These are phyloP conservation scores for Chrysanthemum makinoi DNA, from an alignment of 129 eudicot genomes.

Conservation along the genomic window DNA sequence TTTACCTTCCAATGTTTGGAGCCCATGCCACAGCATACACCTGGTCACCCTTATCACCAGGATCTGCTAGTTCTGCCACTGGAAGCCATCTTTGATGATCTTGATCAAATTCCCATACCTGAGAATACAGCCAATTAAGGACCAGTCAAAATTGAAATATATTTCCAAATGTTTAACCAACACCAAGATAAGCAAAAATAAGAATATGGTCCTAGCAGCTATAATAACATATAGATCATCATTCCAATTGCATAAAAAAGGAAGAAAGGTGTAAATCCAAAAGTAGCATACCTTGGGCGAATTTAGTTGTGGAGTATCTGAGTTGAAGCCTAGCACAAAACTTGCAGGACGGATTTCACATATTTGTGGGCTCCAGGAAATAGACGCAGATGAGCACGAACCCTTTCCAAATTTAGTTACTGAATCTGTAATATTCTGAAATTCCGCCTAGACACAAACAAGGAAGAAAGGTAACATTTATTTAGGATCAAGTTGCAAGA, in stretches of 20 bases:
- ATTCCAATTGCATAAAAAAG: slow-evolving; percentile 14
- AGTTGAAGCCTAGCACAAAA: slow-evolving; percentile 74
- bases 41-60: slow-evolving; percentile 60
- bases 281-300: slow-evolving; percentile 66
- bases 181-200: slow-evolving; percentile 16
- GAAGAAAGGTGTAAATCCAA: slow-evolving; percentile 4
- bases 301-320: slow-evolving; percentile 62
- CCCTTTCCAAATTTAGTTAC: slow-evolving; percentile 64
- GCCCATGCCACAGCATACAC: slow-evolving; percentile 89
- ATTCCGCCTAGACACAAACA: slow-evolving; percentile 66
- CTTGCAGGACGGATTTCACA: slow-evolving; percentile 66
- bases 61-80: slow-evolving; percentile 87
- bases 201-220: neutral
- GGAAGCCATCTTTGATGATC: slow-evolving; percentile 99
- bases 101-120: slow-evolving; percentile 98
- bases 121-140: slow-evolving; percentile 18
- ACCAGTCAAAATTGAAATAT: too few relatives aligned
- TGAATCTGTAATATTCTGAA: slow-evolving; percentile 80
- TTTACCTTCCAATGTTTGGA: slow-evolving; percentile 88
- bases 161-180: neutral
- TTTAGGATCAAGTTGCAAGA: slow-evolving; percentile 5
- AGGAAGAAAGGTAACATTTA: neutral
- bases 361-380: slow-evolving; percentile 85
- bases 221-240: neutral
- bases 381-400: slow-evolving; percentile 70